A percentile compares a stretch with the other conserved stretches of the same genome.
Evolutionary conservation across 2,329 filamentous ascomycete genomes (phyloP).

Genomic region (Colletotrichum filicis): DNA sequence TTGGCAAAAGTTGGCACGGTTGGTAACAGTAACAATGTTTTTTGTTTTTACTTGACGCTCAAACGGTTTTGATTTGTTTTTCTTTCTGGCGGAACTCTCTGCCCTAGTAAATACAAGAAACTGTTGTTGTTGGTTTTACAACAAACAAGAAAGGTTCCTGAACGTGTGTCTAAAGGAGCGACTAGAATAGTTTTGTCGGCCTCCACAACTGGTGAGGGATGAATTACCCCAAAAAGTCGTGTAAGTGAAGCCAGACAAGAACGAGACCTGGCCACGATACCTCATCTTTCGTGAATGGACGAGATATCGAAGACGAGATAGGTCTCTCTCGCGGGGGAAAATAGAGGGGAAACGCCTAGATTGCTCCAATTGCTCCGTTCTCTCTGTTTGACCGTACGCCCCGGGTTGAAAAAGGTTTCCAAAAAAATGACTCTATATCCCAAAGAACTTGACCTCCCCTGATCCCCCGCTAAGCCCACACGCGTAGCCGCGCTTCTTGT

Average conservation of each 20-base stretch:
- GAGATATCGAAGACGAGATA: background rate
- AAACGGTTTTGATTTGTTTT: background rate
- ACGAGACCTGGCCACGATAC: background rate
- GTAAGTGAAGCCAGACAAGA: background rate
- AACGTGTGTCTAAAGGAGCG: background rate
- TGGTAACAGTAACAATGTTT: background rate
- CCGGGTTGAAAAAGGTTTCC: background rate
- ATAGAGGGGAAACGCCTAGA: conserved; percentile 22
- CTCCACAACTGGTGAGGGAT: background rate
- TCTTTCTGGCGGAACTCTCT: background rate
- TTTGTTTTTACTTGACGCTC: background rate
- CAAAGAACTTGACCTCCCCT: background rate
- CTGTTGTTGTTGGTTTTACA: background rate
- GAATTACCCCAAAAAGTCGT: background rate
- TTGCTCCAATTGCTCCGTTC: conserved; percentile 28
- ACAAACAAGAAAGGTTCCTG: background rate
- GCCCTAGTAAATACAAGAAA: background rate
- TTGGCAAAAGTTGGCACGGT: background rate
- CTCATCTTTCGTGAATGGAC: no score
- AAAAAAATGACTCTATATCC: conserved; percentile 18
- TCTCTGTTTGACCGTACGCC: conserved; percentile 4
- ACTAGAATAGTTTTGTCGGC: background rate
- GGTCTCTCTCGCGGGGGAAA: background rate
- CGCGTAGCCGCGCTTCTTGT: conserved; percentile 8
- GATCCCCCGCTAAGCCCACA: background rate